Base-by-base conservation (phyloP, 495 filamentous ascomycete species). In the Parmelia sp. region DNA sequence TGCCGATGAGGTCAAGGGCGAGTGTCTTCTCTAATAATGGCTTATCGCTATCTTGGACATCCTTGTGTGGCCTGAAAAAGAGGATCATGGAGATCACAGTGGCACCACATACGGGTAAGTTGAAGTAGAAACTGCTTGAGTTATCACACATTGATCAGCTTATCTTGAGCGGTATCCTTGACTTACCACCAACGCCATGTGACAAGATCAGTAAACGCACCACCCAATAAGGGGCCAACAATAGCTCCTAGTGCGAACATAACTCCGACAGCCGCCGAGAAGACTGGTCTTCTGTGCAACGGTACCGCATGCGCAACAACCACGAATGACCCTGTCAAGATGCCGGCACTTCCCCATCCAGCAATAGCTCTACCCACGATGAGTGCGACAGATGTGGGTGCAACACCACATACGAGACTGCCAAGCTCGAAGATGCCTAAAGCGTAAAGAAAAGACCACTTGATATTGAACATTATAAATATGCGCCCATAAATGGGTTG, bases 351-450 rank as follows among this genome's bases (percentile, higher is more conserved):
- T 25, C 72, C 73, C 58, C 68, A 62, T 45, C 73, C 73, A 7
- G 73, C 65, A 51, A 77, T 69, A 25, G 73, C 73, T 47, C 74
- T 67, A 19, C 74, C 74, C 27, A 75, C 68, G 51, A 77, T 77
- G 23, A 77, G 63, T 12, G 69, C 57, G 21, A 65, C 64, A 23
- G 61, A 66, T 60, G 66, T 64, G 12, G 66, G 59, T 5, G 74
- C 71, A 56, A 73, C 60, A 47, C 65, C 74, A 45, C 69, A 73
- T 31, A 75, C 68, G 51, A 89, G 71, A 60, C 79, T 84, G 44
- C 90, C 90, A 36, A 91, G 58, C 69, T 91, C 89, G 72, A 93
- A 93, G 65, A 94, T 73, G 63, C 74, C 72, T 62, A 91, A 82
- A 51, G 85, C 81, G 15, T 70, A 65, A 10, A 92, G 73, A 73